A percentile compares a stretch with the other conserved stretches of the same genome.
Conservation (phyloP, 768 basidiomycete species). For the Hygrophoropsis aurantiaca region DNA sequence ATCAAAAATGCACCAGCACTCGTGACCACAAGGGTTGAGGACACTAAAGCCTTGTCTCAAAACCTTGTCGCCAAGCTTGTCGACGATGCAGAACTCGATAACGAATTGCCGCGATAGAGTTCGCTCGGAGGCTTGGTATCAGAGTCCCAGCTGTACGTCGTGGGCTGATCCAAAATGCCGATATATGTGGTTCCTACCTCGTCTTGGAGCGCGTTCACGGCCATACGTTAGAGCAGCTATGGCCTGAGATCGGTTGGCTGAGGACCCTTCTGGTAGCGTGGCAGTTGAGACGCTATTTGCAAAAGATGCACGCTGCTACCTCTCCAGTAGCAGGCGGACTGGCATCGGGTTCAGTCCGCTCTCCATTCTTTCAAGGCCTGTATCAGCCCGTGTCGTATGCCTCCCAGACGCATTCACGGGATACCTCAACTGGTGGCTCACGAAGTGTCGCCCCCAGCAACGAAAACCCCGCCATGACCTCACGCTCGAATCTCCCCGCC, state of each 20-base stretch:
- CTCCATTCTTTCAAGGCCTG: background rate
- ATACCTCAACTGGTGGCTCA: conserved; percentile 6
- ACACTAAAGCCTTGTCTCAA: background rate
- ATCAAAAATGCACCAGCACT: too few species aligned
- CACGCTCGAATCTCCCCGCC: background rate
- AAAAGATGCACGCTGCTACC: background rate
- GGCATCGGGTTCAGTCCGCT: background rate
- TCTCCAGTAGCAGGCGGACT: background rate
- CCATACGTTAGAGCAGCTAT: conserved; percentile 1
- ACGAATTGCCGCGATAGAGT: conserved; percentile 3
- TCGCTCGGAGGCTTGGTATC: conserved; percentile 1
- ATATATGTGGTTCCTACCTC: conserved; percentile 2
- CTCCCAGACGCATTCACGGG: conserved; percentile 2
- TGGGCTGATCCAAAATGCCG: background rate
- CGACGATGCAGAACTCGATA: background rate
- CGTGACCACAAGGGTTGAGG: background rate
- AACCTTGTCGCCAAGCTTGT: background rate
- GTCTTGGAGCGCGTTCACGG: conserved; percentile 7
- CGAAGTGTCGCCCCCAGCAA: background rate
- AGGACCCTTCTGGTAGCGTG: background rate
- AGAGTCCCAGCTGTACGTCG: conserved; percentile 3
- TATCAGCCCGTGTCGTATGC: background rate
- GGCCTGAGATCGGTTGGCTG: conserved; percentile 2
- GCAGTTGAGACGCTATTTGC: background rate
- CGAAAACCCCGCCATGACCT: conserved; percentile 1